These are phyloP conservation scores for Lathyrus tuberosus DNA, from an alignment of 306 rosid species.

Conservation along the genomic window DNA sequence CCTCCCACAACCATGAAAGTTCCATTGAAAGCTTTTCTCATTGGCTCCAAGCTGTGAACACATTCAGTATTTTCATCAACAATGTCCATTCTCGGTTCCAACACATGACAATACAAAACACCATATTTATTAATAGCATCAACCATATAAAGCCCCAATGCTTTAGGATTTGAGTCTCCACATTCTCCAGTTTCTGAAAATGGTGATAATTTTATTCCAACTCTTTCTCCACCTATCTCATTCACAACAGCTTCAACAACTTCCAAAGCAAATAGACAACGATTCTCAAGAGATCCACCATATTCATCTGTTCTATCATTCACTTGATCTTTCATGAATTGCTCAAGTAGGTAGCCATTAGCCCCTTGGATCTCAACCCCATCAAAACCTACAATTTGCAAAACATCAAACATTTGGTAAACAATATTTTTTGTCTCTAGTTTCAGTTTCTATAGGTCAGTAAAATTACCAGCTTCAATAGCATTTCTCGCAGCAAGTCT, in stretches of 20 bases:
- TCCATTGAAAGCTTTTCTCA: neutral
- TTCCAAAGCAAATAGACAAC: neutral
- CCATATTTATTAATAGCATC: neutral
- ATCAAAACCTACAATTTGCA: conserved; percentile 59
- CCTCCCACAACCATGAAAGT: neutral
- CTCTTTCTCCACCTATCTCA: conserved; percentile 6
- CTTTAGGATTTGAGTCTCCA: neutral
- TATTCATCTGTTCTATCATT: conserved; percentile 3
- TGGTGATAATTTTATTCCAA: conserved; percentile 6
- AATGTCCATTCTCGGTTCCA: neutral
- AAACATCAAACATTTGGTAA: too few relatives aligned
- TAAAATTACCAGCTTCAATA: conserved; percentile 61
- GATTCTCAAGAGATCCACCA: conserved; percentile 2
- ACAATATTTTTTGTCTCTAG: too few relatives aligned
- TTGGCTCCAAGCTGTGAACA: neutral
- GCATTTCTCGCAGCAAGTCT: conserved; percentile 49
- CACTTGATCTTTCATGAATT: conserved; percentile 60
- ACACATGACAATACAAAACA: neutral
- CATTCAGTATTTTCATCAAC: neutral
- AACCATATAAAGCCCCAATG: neutral
- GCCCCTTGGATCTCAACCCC: conserved; percentile 83
- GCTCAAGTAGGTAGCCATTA: conserved; percentile 66
- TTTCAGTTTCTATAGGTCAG: too few relatives aligned
- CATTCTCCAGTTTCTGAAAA: neutral
- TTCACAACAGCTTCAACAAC: conserved; percentile 4